Base-by-base conservation (phyloP, 805 yeast genomes). In the Ogataea glucozyma region DNA sequence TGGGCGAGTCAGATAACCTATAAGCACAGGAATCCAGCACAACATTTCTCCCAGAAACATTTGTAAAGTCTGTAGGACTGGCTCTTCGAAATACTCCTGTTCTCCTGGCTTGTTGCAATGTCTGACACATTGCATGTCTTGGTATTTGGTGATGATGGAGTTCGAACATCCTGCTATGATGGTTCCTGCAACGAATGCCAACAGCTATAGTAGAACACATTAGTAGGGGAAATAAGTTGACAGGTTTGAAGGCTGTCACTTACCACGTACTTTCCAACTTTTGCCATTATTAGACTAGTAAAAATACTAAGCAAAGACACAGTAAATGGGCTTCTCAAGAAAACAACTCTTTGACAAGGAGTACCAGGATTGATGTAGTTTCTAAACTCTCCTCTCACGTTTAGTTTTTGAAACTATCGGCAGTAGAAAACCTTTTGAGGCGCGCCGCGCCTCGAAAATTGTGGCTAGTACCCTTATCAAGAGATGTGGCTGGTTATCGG, bases 21-120 rank as follows among this genome's bases (percentile, higher is more conserved):
- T n/a, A 0, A 57, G 43, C 12, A 65, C 49, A 6, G 68, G 66
- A 6, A 64, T 27, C 70, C 70, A 65, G 41, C 70, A 64, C 4
- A 62, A 43, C 46, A 77, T 62, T 56, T 86, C 95, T 18, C 90
- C 95, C 4, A 83, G 59, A 56, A 86, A 85, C 93, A 86, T 86
- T 62, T 86, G 91, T 14, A 83, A 64, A 2, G 93, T 81, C 59
- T 86, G 93, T 26, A 86, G 58, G 6, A 83, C 88, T 0, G 95
- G 93, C 64, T 85, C 90, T 51, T 85, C 86, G 55, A 84, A 86
- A 44, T 66, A 61, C 26, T 65, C 61, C 35, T 70, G 78, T n/a
- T 63, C 59, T 13, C 73, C 74, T 5, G 77, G 73, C 34, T 62
- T 64, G 24, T 64, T 62, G 58, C 88, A 83, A 56, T 77, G 59